Evolutionary conservation across 179 eudicot species (phyloP).

Genomic region (Beta lomatogona): DNA sequence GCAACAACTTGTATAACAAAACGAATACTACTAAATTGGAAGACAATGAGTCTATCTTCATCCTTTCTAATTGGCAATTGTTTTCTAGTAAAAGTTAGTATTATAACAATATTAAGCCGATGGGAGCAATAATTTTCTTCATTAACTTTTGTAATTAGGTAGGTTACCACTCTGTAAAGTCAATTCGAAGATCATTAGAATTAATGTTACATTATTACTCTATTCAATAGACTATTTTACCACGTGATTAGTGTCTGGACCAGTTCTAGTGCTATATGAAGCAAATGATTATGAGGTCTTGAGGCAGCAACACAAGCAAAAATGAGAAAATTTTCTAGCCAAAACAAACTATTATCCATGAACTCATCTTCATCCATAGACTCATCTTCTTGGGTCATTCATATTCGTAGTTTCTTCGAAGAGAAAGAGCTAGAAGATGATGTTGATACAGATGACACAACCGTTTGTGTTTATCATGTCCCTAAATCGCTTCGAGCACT

Average conservation of each 20-base stretch:
- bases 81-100: neutral
- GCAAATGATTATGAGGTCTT: neutral
- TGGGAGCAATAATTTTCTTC: neutral
- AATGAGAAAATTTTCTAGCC: neutral
- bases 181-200: too few relatives aligned
- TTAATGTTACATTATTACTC: neutral
- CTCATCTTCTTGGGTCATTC: constrained; percentile 20
- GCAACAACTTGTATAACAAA: too few relatives aligned
- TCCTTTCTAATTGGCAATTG: neutral
- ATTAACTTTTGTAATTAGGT: neutral
- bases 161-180: neutral
- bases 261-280: neutral
- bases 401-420: constrained; percentile 17
- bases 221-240: neutral
- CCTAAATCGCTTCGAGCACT: neutral
- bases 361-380: constrained; percentile 7
- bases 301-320: neutral
- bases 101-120: neutral
- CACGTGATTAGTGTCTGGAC: constrained; percentile 7
- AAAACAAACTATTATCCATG: constrained; percentile 4
- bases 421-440: constrained; percentile 11
- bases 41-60: neutral
- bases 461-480: neutral
- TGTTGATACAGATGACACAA: neutral
- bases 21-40: neutral